These are phyloP conservation scores for Ceratonia siliqua DNA, from an alignment of 306 rosid species.

Conservation along the genomic window DNA sequence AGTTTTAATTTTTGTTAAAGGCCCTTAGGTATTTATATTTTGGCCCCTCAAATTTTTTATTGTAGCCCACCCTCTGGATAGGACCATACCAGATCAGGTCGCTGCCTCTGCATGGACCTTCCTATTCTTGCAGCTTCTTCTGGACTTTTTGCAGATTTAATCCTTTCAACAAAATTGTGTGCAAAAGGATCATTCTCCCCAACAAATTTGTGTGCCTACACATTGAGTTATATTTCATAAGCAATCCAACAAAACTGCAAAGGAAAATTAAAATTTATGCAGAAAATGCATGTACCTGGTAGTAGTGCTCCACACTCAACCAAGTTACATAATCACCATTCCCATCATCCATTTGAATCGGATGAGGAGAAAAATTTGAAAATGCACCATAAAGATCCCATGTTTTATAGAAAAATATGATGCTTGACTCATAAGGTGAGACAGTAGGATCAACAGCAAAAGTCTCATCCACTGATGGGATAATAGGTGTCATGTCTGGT, in stretches of 20 bases:
- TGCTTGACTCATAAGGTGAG: slow-evolving; percentile 71
- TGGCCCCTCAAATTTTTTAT: neutral
- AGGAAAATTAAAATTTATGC: slow-evolving; percentile 1
- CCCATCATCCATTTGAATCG: slow-evolving; percentile 67
- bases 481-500: slow-evolving; percentile 70
- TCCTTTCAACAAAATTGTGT: slow-evolving; percentile 58
- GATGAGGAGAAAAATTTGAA: slow-evolving; percentile 92
- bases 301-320: slow-evolving; percentile 90
- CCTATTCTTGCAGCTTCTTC: slow-evolving; percentile 89
- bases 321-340: slow-evolving; percentile 68
- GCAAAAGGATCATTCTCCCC: slow-evolving; percentile 71
- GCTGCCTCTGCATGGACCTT: slow-evolving; percentile 81
- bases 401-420: slow-evolving; percentile 81
- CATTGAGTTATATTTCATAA: slow-evolving; percentile 1
- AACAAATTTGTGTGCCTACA: slow-evolving; percentile 75
- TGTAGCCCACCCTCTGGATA: neutral
- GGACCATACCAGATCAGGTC: slow-evolving; percentile 65
- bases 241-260: slow-evolving; percentile 16
- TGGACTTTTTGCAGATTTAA: slow-evolving; percentile 80
- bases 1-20: neutral
- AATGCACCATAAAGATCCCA: slow-evolving; percentile 94
- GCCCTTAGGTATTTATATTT: neutral
- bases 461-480: slow-evolving; percentile 81
- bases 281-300: slow-evolving; percentile 68
- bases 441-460: slow-evolving; percentile 77